Evolutionary conservation across 2,329 filamentous ascomycete genomes (phyloP).

Genomic region (Waltergamsia citrina): DNA sequence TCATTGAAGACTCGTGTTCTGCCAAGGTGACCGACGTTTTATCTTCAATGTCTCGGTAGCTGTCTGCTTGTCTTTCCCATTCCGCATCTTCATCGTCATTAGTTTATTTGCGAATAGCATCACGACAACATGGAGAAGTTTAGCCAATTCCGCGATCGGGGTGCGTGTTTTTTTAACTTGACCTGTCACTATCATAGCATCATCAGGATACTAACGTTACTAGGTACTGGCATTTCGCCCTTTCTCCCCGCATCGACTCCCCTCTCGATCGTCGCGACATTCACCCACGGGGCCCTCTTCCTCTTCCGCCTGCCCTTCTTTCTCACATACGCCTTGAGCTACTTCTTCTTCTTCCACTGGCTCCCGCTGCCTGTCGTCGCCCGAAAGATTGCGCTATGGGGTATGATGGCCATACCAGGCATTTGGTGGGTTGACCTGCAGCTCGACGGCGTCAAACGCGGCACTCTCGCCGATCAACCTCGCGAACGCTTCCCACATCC

Average conservation of each 20-base stretch:
- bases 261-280: conserved; percentile 49
- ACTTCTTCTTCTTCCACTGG: conserved; percentile 77
- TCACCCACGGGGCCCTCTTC: conserved; percentile 66
- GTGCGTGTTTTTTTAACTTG: conserved; percentile 32
- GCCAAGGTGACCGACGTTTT: no score
- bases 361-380: conserved; percentile 54
- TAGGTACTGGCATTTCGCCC: conserved; percentile 91
- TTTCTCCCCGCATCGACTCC: conserved; percentile 76
- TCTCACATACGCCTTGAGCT: conserved; percentile 53
- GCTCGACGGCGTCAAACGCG: conserved; percentile 91
- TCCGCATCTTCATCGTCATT: neutral
- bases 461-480: conserved; percentile 70
- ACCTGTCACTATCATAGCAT: neutral
- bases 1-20: no score
- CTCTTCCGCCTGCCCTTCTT: conserved; percentile 72
- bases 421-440: conserved; percentile 99
- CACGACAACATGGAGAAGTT: conserved; percentile 79
- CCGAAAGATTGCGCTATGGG: conserved; percentile 83
- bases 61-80: neutral
- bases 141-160: conserved; percentile 85
- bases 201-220: conserved; percentile 7
- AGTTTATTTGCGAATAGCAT: neutral
- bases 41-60: conserved; percentile 1
- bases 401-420: conserved; percentile 76
- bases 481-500: conserved; percentile 66